These are phyloP conservation scores for Aspergillus sp. DNA, from an alignment of 2,329 filamentous ascomycete genomes.

Conservation along the genomic window DNA sequence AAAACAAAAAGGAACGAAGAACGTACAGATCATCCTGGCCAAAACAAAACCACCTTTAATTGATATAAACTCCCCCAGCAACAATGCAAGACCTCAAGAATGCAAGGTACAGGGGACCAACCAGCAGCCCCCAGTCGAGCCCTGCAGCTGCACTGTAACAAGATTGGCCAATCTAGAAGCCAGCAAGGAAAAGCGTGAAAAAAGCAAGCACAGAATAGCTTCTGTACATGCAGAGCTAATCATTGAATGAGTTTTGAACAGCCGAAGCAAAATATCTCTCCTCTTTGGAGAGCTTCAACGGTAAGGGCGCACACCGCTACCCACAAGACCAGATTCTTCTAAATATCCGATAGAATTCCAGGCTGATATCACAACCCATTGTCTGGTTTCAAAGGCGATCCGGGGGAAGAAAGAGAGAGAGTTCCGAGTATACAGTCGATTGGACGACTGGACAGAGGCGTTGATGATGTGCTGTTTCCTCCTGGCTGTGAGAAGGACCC, in stretches of 20 bases:
- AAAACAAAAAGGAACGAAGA: not conserved
- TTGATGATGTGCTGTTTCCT: not conserved
- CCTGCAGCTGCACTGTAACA: not conserved
- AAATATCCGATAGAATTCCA: slow-evolving; percentile 8
- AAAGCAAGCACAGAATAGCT: not conserved
- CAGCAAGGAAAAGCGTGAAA: not conserved
- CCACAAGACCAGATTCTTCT: slow-evolving; percentile 8
- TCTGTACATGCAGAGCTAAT: not conserved
- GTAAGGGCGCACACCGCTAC: slow-evolving; percentile 11
- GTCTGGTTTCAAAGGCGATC: slow-evolving; percentile 1
- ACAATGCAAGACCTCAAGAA: not conserved
- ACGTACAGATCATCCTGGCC: not conserved
- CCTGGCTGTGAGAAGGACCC: not conserved
- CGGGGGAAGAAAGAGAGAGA: not conserved
- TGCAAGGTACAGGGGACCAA: not conserved
- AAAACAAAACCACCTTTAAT: not conserved
- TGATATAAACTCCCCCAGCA: not conserved
- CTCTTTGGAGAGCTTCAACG: too few relatives aligned
- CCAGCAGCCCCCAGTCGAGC: not conserved
- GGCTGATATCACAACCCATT: slow-evolving; percentile 10
- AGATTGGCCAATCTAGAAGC: not conserved
- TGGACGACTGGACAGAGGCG: not conserved
- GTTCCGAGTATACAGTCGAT: not conserved
- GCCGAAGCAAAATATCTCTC: too few relatives aligned
- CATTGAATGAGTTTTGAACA: too few relatives aligned